Evolutionary conservation across 805 yeast genomes (phyloP), one percentile per base, ranked within the genome.

Genomic region (Zygotorulaspora florentina): DNA sequence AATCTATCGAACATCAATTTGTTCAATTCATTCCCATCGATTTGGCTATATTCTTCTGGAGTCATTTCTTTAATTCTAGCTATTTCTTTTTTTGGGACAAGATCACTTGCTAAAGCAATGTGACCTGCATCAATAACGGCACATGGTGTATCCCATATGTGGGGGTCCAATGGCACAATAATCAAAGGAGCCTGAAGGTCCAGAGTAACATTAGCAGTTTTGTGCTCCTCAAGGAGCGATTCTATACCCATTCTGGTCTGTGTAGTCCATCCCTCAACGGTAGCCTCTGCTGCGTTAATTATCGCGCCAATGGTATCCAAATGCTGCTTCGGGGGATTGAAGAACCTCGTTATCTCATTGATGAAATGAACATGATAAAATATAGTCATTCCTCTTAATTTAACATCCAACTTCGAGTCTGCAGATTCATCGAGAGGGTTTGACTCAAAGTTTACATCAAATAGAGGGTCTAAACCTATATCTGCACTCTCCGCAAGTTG

Each of bases 81-180:
- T 23, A 89, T 75, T 38, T 78, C 79, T 3, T 77, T 74, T 52
- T 79, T 80, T 39, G 85, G 86, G 3, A 82, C 93, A 34, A 91
- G 73, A 56, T 90, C 93, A 60, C 96, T 87, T 1, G 72, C 67
- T 12, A 93, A 80, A 52, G 88, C 82, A 18, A 95, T 83, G 64
- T 91, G 96, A 59, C 99, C 99, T 7, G 97, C 96, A 72, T 93
- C 98, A 43, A 93, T 73, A 15, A 93, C 79, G 3, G 90, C 87
- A 53, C 96, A 95, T 0, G 97, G 95, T 0, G 97, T 81, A 34
- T 83, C 74, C 81, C 87, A 82, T 52, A 78, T 79, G 10, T 79
- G 74, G 0, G 95, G 85, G 58, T 88, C 87, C 27, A 88, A 70
- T 0, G 99, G 99, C 13, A 93, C 56, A 8, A 91, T 84, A 17